Conservation (phyloP, 164 flowering plant species). For the Aristolochia contorta region DNA sequence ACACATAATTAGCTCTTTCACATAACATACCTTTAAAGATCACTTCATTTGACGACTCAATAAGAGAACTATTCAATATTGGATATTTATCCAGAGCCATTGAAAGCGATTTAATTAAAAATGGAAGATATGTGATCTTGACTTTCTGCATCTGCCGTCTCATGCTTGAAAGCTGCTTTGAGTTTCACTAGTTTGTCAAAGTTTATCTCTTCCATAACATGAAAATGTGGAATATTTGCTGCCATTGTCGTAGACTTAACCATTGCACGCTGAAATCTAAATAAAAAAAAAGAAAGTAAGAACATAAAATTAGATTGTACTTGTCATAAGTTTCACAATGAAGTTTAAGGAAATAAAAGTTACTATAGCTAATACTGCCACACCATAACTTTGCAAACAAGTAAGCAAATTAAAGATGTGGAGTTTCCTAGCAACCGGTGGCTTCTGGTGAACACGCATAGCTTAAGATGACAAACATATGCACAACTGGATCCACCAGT, state of each 20-base stretch:
- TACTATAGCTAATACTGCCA: no score
- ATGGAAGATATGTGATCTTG: conserved; percentile 75
- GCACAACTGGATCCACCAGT: no score
- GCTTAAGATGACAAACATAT: no score
- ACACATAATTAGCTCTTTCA: not conserved
- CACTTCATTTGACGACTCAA: conserved; percentile 57
- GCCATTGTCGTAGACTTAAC: conserved; percentile 91
- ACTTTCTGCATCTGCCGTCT: conserved; percentile 59
- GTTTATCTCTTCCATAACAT: conserved; percentile 86
- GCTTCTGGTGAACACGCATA: no score
- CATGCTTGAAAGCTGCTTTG: conserved; percentile 56
- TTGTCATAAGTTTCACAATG: no score
- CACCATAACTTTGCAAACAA: no score
- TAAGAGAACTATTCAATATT: conserved; percentile 72
- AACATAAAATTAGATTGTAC: no score
- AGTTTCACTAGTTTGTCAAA: conserved; percentile 73
- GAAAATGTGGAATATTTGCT: conserved; percentile 91
- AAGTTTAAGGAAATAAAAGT: no score
- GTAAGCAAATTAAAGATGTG: no score
- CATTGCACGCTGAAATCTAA: conserved; percentile 93
- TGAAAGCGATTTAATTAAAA: conserved; percentile 79
- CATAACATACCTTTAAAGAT: conserved; percentile 57
- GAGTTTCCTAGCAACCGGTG: no score
- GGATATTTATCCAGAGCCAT: conserved; percentile 79
- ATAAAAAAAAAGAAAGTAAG: conserved; percentile 15